phyloP scores from a whole-genome alignment of 106 monocot genomes.

The Allium cepa region DNA sequence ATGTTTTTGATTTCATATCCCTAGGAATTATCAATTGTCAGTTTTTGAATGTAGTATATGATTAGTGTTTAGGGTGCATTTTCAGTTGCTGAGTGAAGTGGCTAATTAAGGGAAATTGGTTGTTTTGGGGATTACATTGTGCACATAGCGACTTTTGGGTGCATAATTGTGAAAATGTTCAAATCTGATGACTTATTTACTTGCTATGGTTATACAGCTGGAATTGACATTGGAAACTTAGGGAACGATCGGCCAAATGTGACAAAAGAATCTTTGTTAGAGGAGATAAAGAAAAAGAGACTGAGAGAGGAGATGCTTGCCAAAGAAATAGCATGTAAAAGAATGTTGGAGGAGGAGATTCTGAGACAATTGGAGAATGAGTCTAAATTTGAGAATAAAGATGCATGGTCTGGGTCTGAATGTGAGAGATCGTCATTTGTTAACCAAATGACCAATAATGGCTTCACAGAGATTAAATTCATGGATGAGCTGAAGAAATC shows the following conservation, averaged over 20 bases:
- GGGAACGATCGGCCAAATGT: not conserved
- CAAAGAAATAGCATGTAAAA: conserved; percentile 2
- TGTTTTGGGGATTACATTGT: too few relatives aligned
- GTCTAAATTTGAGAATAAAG: not conserved
- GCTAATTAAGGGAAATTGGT: too few relatives aligned
- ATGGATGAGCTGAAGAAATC: too few relatives aligned
- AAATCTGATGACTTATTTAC: not conserved
- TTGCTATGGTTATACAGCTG: not conserved
- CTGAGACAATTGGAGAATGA: not conserved
- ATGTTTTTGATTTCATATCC: not conserved
- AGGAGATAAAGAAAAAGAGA: conserved; percentile 2
- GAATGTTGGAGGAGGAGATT: conserved; percentile 12
- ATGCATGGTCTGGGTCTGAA: not conserved
- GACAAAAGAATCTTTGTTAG: conserved; percentile 3
- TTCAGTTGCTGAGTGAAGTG: too few relatives aligned
- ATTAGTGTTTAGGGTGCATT: too few relatives aligned
- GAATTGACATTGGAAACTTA: not conserved
- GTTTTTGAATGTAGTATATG: too few relatives aligned
- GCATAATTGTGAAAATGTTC: too few relatives aligned
- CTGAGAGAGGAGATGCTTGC: not conserved
- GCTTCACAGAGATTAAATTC: too few relatives aligned
- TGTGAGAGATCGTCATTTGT: not conserved
- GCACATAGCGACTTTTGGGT: too few relatives aligned
- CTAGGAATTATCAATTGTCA: not conserved
- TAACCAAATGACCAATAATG: too few relatives aligned